phyloP scores from a whole-genome alignment of 345 rosid species.

The Aquilaria malaccensis region DNA sequence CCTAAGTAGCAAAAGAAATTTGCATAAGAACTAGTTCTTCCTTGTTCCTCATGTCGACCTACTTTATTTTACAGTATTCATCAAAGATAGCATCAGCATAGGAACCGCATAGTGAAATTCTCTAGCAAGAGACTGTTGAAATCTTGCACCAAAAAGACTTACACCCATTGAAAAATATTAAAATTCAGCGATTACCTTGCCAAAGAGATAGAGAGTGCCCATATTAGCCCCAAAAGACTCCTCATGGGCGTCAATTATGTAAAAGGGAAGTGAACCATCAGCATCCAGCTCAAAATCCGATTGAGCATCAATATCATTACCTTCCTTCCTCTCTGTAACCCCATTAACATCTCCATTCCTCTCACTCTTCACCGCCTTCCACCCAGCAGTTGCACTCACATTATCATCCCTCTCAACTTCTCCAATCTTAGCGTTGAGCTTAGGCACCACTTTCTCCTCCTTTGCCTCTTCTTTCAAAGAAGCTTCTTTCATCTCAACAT shows the following conservation, averaged over 20 bases:
- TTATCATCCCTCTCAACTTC: conserved; percentile 51
- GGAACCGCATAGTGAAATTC: too few relatives aligned
- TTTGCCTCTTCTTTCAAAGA: conserved; percentile 22
- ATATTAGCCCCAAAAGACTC: conserved; percentile 73
- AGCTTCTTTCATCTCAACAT: conserved; percentile 12
- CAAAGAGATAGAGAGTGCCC: conserved; percentile 83
- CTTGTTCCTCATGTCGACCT: background rate
- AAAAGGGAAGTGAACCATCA: conserved; percentile 70
- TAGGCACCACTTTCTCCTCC: conserved; percentile 26
- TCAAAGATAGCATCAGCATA: background rate
- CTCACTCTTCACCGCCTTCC: conserved; percentile 58
- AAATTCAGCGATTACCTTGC: conserved; percentile 53
- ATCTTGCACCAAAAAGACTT: too few relatives aligned
- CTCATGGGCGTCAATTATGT: conserved; percentile 76
- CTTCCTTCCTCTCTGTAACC: conserved; percentile 20
- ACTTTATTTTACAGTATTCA: background rate
- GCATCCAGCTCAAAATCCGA: conserved; percentile 64
- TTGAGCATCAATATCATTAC: conserved; percentile 27
- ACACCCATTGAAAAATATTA: background rate
- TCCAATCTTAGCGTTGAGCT: conserved; percentile 66
- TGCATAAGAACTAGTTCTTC: conserved; percentile 1
- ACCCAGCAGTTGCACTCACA: conserved; percentile 75
- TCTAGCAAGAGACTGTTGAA: background rate
- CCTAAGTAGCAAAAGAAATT: conserved; percentile 36
- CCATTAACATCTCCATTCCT: conserved; percentile 21